Conservation (phyloP, 2,329 filamentous ascomycete genomes). For the Neonectria sp. region DNA sequence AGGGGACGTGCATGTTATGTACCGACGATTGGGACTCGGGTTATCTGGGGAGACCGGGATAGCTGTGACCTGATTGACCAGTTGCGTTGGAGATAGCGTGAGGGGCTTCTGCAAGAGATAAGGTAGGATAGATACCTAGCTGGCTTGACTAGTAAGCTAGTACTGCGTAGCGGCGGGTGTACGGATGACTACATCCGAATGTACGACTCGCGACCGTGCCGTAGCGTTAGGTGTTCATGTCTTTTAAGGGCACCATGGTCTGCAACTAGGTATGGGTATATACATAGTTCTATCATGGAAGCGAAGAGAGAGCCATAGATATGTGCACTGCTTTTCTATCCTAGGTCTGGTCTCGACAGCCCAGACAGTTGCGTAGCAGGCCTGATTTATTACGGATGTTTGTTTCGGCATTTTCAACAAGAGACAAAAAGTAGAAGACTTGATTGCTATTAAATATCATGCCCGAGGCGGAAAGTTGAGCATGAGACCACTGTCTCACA, state of each 20-base stretch:
- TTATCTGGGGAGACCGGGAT: not conserved
- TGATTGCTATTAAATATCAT: no score
- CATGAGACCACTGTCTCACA: not conserved
- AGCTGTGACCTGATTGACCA: not conserved
- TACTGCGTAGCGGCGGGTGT: not conserved
- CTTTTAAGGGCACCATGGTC: not conserved
- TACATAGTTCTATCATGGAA: not conserved
- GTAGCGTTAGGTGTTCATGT: not conserved
- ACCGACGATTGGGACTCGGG: not conserved
- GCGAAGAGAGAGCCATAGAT: no score
- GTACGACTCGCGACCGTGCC: not conserved
- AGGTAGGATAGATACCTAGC: constrained; percentile 5
- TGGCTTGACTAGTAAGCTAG: not conserved
- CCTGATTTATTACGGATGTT: no score
- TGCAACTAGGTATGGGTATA: not conserved
- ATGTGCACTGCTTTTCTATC: no score
- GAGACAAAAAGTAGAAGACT: no score
- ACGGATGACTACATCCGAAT: not conserved
- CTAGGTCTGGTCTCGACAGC: no score
- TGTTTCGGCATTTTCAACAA: no score
- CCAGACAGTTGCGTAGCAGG: no score
- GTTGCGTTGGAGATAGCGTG: constrained; percentile 8
- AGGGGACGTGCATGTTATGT: constrained; percentile 7
- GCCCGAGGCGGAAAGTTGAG: not conserved
- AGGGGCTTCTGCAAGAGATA: constrained; percentile 11